Percentiles rank a stretch among this genome's conserved stretches.
phyloP scores from a whole-genome alignment of 169 alveolate species.

The Cryptosporidium sp. region DNA sequence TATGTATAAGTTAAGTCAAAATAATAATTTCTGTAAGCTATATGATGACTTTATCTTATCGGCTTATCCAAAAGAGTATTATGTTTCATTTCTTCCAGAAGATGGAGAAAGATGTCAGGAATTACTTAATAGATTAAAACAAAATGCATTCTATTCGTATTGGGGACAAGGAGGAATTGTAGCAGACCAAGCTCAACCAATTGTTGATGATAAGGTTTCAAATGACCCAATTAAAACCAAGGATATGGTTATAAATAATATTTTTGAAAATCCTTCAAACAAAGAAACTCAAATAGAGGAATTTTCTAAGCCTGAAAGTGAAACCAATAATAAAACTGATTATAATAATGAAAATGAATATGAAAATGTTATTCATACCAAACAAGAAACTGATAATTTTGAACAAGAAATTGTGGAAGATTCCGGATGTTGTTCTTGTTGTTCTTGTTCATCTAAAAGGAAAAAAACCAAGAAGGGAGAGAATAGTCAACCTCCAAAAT shows the following conservation, averaged over 20 bases:
- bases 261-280: not conserved
- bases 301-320: conserved; percentile 20
- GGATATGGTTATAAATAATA: not conserved
- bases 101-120: conserved; percentile 58
- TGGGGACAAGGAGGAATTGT: conserved; percentile 78
- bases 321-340: not conserved
- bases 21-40: conserved; percentile 16
- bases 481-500: not conserved
- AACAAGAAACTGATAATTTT: not conserved
- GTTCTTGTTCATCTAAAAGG: not conserved
- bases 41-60: conserved; percentile 11
- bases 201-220: conserved; percentile 79
- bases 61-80: conserved; percentile 31
- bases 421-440: not conserved
- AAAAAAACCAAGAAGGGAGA: not conserved
- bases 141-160: conserved; percentile 72
- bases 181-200: conserved; percentile 77
- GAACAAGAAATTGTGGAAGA: not conserved
- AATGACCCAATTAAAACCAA: conserved; percentile 46
- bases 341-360: not conserved
- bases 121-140: conserved; percentile 75
- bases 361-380: not conserved
- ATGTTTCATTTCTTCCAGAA: conserved; percentile 39
- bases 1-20: conserved; percentile 49
- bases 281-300: conserved; percentile 30